A percentile compares a stretch with the other conserved stretches of the same genome.
These are phyloP conservation scores for Senna tora DNA, from an alignment of 306 rosid species.

Conservation along the genomic window DNA sequence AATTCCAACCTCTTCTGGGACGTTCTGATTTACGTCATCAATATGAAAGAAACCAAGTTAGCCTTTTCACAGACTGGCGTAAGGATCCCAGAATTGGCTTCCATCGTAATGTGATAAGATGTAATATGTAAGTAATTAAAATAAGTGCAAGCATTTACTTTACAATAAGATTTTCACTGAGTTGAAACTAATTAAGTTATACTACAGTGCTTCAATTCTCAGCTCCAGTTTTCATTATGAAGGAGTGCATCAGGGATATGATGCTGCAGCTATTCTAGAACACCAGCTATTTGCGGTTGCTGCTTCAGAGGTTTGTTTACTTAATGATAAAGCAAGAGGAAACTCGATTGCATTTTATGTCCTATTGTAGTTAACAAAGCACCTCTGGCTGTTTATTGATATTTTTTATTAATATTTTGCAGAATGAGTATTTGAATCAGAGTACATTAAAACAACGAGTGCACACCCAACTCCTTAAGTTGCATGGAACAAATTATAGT, in stretches of 20 bases:
- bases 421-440: constrained; percentile 51
- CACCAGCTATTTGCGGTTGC: constrained; percentile 36
- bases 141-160: neutral
- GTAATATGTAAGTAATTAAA: constrained; percentile 42
- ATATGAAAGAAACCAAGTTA: neutral
- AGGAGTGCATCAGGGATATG: neutral
- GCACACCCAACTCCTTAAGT: constrained; percentile 5
- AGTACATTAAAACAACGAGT: constrained; percentile 38
- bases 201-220: constrained; percentile 20
- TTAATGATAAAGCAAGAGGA: neutral
- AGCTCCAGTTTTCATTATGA: neutral
- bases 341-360: neutral
- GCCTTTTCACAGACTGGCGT: constrained; percentile 39
- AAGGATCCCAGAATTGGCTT: constrained; percentile 3
- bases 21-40: constrained; percentile 26
- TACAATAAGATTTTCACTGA: neutral
- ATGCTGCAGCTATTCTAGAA: constrained; percentile 32
- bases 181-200: constrained; percentile 31
- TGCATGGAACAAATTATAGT: constrained; percentile 9
- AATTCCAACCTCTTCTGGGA: constrained; percentile 1
- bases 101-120: constrained; percentile 16
- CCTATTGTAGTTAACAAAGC: neutral
- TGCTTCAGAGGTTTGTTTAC: constrained; percentile 50
- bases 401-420: constrained; percentile 20
- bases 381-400: constrained; percentile 20